A percentile compares a stretch with the other conserved stretches of the same genome.
Conservation (phyloP, 2,329 filamentous ascomycete species). For the Chaetothyriales sp. region DNA sequence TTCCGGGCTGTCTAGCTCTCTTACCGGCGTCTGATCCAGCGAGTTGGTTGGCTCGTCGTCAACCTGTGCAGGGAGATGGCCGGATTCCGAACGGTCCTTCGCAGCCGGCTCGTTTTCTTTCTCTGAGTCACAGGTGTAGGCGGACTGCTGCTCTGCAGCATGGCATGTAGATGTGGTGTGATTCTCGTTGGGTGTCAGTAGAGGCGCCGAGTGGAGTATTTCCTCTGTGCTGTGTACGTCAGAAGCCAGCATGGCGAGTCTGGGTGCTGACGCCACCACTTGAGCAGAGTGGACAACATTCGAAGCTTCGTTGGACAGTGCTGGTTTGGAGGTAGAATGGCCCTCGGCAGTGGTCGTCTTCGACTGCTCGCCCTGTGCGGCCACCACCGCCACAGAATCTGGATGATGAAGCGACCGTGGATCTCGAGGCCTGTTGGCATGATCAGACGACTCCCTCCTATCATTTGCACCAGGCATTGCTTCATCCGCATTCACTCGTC, state of each 20-base stretch:
- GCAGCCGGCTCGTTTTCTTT: neutral
- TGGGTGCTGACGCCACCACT: neutral
- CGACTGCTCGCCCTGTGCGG: neutral
- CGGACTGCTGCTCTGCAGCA: neutral
- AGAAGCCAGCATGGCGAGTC: conserved; percentile 1
- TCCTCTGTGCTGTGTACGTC: neutral
- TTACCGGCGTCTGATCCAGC: conserved; percentile 6
- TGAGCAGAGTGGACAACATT: conserved; percentile 7
- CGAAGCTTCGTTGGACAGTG: conserved; percentile 5
- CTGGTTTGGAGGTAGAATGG: neutral
- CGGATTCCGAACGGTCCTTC: neutral
- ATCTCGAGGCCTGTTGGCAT: neutral
- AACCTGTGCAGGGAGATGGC: neutral
- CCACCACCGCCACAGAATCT: neutral
- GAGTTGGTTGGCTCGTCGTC: neutral
- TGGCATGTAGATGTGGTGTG: neutral
- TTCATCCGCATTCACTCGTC: conserved; percentile 2
- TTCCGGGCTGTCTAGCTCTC: conserved; percentile 7
- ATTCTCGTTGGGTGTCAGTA: neutral
- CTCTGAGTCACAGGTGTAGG: neutral
- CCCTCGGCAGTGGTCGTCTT: neutral
- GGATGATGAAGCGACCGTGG: neutral
- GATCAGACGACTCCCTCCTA: neutral
- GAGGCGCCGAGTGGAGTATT: neutral
- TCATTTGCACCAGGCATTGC: neutral